Evolutionary conservation across 768 basidiomycete species (phyloP).

Genomic region (Mrakia hoshinonis): DNA sequence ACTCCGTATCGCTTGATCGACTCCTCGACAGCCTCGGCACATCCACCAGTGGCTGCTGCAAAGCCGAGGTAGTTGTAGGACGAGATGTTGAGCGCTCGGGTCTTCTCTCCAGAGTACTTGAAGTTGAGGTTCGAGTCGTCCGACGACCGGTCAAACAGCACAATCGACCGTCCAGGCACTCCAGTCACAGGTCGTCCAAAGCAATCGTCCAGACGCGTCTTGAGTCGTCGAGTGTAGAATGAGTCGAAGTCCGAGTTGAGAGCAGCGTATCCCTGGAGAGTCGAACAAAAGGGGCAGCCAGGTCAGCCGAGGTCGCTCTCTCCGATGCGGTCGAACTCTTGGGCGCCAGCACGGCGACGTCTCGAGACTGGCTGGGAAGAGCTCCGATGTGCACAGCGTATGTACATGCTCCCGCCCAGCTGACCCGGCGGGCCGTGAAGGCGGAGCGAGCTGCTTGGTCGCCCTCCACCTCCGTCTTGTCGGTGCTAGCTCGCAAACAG

Average conservation of each 20-base stretch:
- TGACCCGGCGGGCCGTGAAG: no score
- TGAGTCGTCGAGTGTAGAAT: slow-evolving; percentile 94
- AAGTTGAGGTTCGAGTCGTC: slow-evolving; percentile 72
- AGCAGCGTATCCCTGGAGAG: slow-evolving; percentile 77
- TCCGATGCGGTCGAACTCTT: not conserved
- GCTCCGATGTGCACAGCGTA: no score
- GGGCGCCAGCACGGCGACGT: no score
- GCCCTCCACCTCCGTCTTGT: not conserved
- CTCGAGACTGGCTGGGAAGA: no score
- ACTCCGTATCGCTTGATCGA: slow-evolving; percentile 72
- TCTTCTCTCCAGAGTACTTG: slow-evolving; percentile 61
- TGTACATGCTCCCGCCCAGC: no score
- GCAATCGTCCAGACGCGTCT: slow-evolving; percentile 88
- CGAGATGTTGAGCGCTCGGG: slow-evolving; percentile 88
- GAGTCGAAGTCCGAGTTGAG: slow-evolving; percentile 98
- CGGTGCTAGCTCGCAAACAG: not conserved
- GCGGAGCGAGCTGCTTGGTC: no score
- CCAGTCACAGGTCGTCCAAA: slow-evolving; percentile 88
- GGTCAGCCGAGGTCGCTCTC: not conserved
- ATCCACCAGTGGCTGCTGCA: slow-evolving; percentile 82
- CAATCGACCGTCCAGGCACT: slow-evolving; percentile 87
- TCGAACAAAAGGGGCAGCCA: not conserved
- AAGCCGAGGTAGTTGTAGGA: slow-evolving; percentile 99
- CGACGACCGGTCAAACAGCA: slow-evolving; percentile 73
- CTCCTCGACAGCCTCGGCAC: slow-evolving; percentile 88